Conservation (phyloP, 345 rosid species). For the Cardiospermum halicacabum region DNA sequence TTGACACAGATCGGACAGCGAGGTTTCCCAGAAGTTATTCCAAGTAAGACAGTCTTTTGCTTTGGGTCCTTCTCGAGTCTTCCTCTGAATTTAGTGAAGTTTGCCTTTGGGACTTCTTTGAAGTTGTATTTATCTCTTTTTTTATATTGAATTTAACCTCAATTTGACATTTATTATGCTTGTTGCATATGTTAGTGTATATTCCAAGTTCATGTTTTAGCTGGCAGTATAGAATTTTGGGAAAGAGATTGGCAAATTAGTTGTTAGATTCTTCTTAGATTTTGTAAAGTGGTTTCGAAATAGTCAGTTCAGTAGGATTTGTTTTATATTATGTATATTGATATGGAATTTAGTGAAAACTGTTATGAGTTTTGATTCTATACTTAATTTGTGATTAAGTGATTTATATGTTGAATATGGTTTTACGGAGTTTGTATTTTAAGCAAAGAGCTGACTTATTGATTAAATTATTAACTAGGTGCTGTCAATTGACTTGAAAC, state of each 20-base stretch:
- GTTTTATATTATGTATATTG: not conserved
- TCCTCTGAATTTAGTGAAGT: not conserved
- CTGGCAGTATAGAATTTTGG: not conserved
- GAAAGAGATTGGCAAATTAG: not conserved
- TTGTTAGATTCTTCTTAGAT: not conserved
- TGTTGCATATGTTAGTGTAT: not conserved
- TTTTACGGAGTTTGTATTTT: not conserved
- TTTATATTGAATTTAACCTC: conserved; percentile 5
- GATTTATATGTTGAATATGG: not conserved
- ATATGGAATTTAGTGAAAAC: not conserved
- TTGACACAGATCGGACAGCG: not conserved
- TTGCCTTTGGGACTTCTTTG: not conserved
- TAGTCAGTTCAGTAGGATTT: not conserved
- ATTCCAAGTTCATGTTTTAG: not conserved
- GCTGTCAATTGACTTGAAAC: conserved; percentile 10
- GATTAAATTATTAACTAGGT: conserved; percentile 10
- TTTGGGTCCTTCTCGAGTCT: conserved; percentile 10
- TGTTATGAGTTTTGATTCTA: not conserved
- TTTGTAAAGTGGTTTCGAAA: not conserved
- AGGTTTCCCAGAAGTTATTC: not conserved
- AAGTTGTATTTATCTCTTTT: conserved; percentile 1
- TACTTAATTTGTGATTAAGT: not conserved
- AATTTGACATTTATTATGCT: not conserved
- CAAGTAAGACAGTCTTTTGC: not conserved
- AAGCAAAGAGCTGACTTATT: conserved; percentile 3